phyloP scores from a whole-genome alignment of 2,329 filamentous ascomycete genomes.

The Ceratocystis harringtonii region DNA sequence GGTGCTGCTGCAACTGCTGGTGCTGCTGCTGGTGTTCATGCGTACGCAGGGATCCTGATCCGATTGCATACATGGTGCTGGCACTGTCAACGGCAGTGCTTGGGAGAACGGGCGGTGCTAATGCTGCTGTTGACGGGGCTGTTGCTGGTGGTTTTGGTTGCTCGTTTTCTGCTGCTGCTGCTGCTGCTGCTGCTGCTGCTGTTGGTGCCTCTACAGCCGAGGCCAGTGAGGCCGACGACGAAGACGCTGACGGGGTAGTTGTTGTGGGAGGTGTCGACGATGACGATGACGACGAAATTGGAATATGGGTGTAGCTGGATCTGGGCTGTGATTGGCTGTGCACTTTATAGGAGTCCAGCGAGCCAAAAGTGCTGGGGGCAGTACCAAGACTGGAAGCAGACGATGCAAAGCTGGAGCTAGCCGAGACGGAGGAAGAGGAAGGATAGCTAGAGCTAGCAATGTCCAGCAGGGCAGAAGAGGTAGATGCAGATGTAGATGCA shows the following conservation, averaged over 20 bases:
- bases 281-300: background rate
- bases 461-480: background rate
- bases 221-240: no score
- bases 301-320: background rate
- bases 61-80: background rate
- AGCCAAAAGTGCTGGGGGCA: background rate
- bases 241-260: background rate
- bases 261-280: background rate
- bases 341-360: background rate
- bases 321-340: conserved; percentile 1
- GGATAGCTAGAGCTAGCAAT: background rate
- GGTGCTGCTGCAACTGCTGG: conserved; percentile 1
- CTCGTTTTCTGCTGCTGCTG: background rate
- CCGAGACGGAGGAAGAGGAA: background rate
- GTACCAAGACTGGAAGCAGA: background rate
- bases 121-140: background rate
- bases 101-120: background rate
- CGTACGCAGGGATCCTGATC: background rate
- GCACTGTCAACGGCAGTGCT: background rate
- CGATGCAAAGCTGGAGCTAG: background rate
- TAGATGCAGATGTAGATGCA: background rate
- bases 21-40: background rate
- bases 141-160: background rate
- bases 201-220: background rate
- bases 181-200: background rate